These are phyloP conservation scores for Fusarium sp. DNA, from an alignment of 2,329 filamentous ascomycete species.

Conservation along the genomic window DNA sequence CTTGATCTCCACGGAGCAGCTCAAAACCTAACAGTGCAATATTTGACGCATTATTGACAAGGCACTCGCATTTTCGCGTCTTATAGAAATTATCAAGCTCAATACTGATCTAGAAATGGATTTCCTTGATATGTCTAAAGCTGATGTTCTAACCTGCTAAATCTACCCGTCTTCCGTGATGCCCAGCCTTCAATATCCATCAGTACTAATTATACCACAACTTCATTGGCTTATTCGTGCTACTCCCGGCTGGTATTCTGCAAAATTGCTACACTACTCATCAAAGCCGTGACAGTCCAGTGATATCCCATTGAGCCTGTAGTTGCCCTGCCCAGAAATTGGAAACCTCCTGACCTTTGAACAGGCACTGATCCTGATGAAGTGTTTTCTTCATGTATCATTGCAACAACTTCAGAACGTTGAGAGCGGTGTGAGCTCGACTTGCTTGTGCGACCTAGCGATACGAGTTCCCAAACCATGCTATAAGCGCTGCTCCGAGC, in stretches of 20 bases:
- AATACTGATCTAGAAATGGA: too few relatives aligned
- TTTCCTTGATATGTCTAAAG: too few relatives aligned
- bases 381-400: conserved; percentile 8
- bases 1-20: neutral
- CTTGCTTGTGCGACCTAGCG: neutral
- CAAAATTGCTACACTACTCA: conserved; percentile 11
- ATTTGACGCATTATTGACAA: neutral
- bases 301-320: conserved; percentile 22
- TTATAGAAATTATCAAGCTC: too few relatives aligned
- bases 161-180: neutral
- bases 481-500: neutral
- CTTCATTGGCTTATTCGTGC: accelerated
- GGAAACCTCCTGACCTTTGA: conserved; percentile 3
- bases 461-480: conserved; percentile 27
- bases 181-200: accelerated
- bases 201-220: accelerated
- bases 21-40: neutral
- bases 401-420: conserved; percentile 18
- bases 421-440: neutral
- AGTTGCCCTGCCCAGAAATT: conserved; percentile 11
- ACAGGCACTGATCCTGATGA: neutral
- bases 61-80: too few relatives aligned
- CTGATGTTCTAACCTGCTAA: neutral
- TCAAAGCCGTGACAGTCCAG: conserved; percentile 22
- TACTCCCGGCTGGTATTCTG: neutral